Conservation (phyloP, 2,329 filamentous ascomycete genomes). For the Uncinocarpus reesii region DNA sequence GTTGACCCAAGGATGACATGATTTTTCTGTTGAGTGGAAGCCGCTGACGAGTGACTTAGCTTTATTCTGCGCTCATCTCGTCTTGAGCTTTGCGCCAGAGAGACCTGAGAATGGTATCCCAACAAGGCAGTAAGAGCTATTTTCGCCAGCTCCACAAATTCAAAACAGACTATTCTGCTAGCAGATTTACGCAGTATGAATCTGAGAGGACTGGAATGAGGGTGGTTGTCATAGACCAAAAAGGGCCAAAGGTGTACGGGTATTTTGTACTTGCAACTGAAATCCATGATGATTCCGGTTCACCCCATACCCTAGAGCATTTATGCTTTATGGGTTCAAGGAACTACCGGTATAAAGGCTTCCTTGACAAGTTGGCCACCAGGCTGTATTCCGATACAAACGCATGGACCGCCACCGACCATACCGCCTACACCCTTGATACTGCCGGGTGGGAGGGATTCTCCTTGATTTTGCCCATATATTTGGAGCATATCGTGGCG, state of each 20-base stretch:
- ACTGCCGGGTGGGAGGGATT: slow-evolving; percentile 97
- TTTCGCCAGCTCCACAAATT: slow-evolving; percentile 83
- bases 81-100: too few species aligned
- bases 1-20: too few species aligned
- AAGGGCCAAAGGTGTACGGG: slow-evolving; percentile 88
- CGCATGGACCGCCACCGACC: slow-evolving; percentile 92
- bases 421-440: slow-evolving; percentile 91
- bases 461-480: slow-evolving; percentile 84
- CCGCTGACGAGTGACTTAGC: slow-evolving; percentile 1
- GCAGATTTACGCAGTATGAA: slow-evolving; percentile 86
- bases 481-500: slow-evolving; percentile 85
- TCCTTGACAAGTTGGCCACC: slow-evolving; percentile 87
- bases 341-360: slow-evolving; percentile 86
- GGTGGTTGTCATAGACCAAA: slow-evolving; percentile 79
- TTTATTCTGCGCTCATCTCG: too few species aligned
- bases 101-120: slow-evolving; percentile 9
- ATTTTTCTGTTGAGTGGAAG: not conserved
- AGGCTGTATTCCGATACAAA: slow-evolving; percentile 90
- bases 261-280: slow-evolving; percentile 95
- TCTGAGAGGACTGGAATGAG: slow-evolving; percentile 91
- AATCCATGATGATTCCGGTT: slow-evolving; percentile 93
- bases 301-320: slow-evolving; percentile 77
- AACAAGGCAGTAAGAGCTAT: slow-evolving; percentile 21
- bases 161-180: slow-evolving; percentile 78
- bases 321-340: slow-evolving; percentile 83